Percentiles rank a stretch among this genome's conserved stretches.
Evolutionary conservation across 169 alveolate genomes (phyloP).

Genomic region (Toxoplasma gondii): DNA sequence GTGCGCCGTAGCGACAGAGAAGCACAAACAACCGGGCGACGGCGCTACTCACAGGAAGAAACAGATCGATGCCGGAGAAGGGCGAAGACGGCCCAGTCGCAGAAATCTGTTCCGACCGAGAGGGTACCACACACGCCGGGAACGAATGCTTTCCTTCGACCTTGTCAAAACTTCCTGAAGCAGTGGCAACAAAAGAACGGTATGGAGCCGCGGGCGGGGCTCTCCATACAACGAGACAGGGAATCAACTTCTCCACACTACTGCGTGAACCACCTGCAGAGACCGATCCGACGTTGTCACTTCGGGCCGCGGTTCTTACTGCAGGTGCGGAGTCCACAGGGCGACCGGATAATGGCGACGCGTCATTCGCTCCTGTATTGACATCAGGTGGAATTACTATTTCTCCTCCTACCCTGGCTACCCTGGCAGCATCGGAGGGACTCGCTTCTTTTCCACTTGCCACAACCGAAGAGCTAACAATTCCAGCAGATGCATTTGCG

Average conservation of each 20-base stretch:
- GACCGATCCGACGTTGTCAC: too few species aligned
- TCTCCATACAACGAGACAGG: constrained; percentile 1
- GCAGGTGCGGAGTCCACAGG: too few species aligned
- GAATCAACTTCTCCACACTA: background rate
- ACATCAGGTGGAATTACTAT: too few species aligned
- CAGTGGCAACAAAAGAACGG: background rate
- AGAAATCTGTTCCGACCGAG: background rate
- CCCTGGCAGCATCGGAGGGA: too few species aligned
- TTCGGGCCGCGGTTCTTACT: too few species aligned
- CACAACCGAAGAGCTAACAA: background rate
- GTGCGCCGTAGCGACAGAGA: constrained; percentile 46
- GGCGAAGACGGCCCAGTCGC: background rate
- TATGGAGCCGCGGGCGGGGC: background rate
- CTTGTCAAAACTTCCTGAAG: background rate
- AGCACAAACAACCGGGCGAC: constrained; percentile 51
- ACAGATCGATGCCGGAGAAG: constrained; percentile 15
- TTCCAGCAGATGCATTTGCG: background rate
- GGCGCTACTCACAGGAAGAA: constrained; percentile 19
- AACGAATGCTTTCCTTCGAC: background rate
- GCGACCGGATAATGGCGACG: too few species aligned
- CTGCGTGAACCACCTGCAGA: background rate
- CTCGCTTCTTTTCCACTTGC: too few species aligned
- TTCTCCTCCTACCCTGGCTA: too few species aligned
- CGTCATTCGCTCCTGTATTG: too few species aligned
- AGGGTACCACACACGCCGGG: background rate